A percentile compares a stretch with the other conserved stretches of the same genome.
Conservation (phyloP, 306 rosid genomes). For the Quercus dentata region DNA sequence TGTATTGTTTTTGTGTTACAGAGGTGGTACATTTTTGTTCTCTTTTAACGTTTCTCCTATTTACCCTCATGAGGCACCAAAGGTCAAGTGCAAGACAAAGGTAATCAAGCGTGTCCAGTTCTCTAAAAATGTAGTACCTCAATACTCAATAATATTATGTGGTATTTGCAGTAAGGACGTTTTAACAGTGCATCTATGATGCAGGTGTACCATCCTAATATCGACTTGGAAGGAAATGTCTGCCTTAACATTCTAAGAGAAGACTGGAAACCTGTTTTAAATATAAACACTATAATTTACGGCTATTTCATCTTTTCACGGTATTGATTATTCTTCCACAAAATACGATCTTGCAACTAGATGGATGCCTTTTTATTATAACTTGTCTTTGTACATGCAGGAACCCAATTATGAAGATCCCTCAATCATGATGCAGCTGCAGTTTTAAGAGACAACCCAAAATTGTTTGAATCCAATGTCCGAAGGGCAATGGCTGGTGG, state of each 20-base stretch:
- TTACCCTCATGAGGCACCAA: constrained; percentile 65
- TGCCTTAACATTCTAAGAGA: constrained; percentile 60
- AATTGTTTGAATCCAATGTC: constrained; percentile 54
- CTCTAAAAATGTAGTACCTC: background rate
- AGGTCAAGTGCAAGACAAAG: constrained; percentile 67
- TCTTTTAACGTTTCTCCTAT: constrained; percentile 52
- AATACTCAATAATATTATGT: background rate
- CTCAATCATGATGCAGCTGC: constrained; percentile 59
- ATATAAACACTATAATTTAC: constrained; percentile 47
- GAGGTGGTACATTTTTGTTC: constrained; percentile 54
- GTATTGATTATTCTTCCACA: constrained; percentile 19
- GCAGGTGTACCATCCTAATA: constrained; percentile 70
- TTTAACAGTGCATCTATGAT: background rate
- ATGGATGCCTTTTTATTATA: background rate
- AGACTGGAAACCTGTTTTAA: constrained; percentile 61
- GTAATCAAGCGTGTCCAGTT: constrained; percentile 16
- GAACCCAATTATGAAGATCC: constrained; percentile 50
- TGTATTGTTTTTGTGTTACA: constrained; percentile 7
- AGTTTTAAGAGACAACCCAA: constrained; percentile 49
- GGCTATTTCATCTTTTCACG: constrained; percentile 53
- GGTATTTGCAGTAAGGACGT: background rate
- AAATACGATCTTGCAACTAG: background rate
- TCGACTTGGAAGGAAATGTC: constrained; percentile 69
- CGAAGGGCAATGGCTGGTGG: constrained; percentile 65
- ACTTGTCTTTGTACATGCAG: constrained; percentile 18